Evolutionary conservation across 176 grass and related monocot genomes (phyloP), one percentile per base, ranked within the genome.

Genomic region (Lolium rigidum): DNA sequence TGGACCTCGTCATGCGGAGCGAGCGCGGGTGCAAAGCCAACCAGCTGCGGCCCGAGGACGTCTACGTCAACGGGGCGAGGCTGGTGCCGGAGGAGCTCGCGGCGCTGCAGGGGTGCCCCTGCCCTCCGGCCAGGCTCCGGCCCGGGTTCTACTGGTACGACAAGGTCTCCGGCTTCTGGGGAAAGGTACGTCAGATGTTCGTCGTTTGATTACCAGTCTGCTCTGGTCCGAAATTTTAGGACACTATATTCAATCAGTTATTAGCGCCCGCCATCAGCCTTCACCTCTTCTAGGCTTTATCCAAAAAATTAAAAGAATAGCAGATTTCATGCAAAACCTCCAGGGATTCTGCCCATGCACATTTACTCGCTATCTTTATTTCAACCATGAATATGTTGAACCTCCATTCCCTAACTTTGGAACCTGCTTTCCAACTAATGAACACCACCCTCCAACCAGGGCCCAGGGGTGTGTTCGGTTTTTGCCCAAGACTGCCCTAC

Each of bases 61-160:
- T 99, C 7, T 96, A 87, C 66, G 94, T 96, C 3, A 99, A 96
- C 46, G 90, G 92, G 26, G 56, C 77, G 46, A 99, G 77, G 59
- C 80, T 99, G 56, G 89, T 76, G 4, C 75, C 70, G 2, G 97
- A 99, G 59, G 97, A 94, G 72, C 86, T 99, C 15, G 65, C 83
- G 21, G 2, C 88, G 68, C 90, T 99, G 84, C 94, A 94, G 87
- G 90, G 78, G 10, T 96, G 90, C 52, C 49, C 80, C 8, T 88
- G 79, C 22, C 97, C 94, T 16, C 97, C 97, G 26, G 69, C 88
- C 0, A 94, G 82, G 88, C 86, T 99, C 25, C 90, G 95, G 12
- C 92, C 92, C 0, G 97, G 97, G 0, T 91, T 88, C 63, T 99
- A 99, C 82, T 99, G 97, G 97, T 99, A 99, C 35, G 97, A 99